These are phyloP conservation scores for Marchantia paleacea DNA, from an alignment of 225 moss, liverwort and hornwort species.

Conservation along the genomic window DNA sequence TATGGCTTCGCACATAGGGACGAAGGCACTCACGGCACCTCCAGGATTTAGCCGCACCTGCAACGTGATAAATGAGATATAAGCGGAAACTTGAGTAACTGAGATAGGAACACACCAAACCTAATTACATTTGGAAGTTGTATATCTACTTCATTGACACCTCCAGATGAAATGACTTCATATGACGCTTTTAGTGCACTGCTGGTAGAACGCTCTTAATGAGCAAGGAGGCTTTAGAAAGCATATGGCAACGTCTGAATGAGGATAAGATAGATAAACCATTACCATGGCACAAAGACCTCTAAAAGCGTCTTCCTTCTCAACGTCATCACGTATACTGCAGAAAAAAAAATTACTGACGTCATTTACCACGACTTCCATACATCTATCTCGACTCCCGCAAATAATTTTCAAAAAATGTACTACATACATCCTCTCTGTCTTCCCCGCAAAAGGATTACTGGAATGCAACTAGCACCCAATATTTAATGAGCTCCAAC, in stretches of 20 bases:
- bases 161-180: neutral
- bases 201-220: neutral
- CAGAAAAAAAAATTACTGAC: neutral
- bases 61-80: neutral
- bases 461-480: too few species aligned
- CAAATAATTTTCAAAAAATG: too few species aligned
- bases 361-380: too few species aligned
- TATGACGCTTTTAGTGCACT: neutral
- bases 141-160: neutral
- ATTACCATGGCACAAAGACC: slow-evolving; percentile 97
- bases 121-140: neutral
- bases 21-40: slow-evolving; percentile 83
- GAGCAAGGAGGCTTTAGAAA: neutral
- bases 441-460: too few species aligned
- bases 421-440: too few species aligned
- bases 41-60: slow-evolving; percentile 91
- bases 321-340: slow-evolving; percentile 97
- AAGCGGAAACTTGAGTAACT: neutral
- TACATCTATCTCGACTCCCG: too few species aligned
- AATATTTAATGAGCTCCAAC: too few species aligned
- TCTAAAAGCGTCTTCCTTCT: slow-evolving; percentile 98
- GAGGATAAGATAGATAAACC: neutral
- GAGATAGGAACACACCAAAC: neutral
- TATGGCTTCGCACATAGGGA: slow-evolving; percentile 94
- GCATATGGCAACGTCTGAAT: neutral